Evolutionary conservation across 2,329 filamentous ascomycete species (phyloP).

Genomic region (Colletotrichum gloeosporioides): DNA sequence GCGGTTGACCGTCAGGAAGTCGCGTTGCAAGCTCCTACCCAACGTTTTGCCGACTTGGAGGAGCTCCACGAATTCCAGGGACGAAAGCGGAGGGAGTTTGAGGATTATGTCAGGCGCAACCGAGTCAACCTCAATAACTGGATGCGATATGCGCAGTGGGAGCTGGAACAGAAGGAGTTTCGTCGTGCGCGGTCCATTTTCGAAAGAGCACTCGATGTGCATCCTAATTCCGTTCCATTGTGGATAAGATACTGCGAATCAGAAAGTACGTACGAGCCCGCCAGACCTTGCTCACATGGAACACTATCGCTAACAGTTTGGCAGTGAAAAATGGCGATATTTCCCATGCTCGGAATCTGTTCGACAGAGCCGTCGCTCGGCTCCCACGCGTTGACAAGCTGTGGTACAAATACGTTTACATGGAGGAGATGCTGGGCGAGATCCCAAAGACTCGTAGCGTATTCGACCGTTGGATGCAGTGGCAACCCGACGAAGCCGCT

Average conservation of each 20-base stretch:
- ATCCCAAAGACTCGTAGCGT: constrained; percentile 90
- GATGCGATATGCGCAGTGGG: constrained; percentile 97
- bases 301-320: background rate
- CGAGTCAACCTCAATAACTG: constrained; percentile 97
- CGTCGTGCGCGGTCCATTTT: constrained; percentile 90
- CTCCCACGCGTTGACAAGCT: constrained; percentile 92
- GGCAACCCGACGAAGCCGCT: constrained; percentile 95
- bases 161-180: constrained; percentile 98
- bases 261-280: constrained; percentile 78
- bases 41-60: constrained; percentile 94
- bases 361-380: constrained; percentile 93
- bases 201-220: constrained; percentile 91
- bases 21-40: constrained; percentile 85
- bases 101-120: constrained; percentile 96
- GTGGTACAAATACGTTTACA: constrained; percentile 99
- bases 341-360: constrained; percentile 92
- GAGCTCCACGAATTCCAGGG: constrained; percentile 98
- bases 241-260: constrained; percentile 96
- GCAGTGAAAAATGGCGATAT: constrained; percentile 70
- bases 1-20: constrained; percentile 96
- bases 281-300: background rate
- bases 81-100: constrained; percentile 93
- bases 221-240: constrained; percentile 82
- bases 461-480: constrained; percentile 98
- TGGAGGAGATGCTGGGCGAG: constrained; percentile 97